Percentiles rank a stretch among this genome's conserved stretches.
phyloP scores from a whole-genome alignment of 352 stramenopile species.

The Phytophthora europaea region DNA sequence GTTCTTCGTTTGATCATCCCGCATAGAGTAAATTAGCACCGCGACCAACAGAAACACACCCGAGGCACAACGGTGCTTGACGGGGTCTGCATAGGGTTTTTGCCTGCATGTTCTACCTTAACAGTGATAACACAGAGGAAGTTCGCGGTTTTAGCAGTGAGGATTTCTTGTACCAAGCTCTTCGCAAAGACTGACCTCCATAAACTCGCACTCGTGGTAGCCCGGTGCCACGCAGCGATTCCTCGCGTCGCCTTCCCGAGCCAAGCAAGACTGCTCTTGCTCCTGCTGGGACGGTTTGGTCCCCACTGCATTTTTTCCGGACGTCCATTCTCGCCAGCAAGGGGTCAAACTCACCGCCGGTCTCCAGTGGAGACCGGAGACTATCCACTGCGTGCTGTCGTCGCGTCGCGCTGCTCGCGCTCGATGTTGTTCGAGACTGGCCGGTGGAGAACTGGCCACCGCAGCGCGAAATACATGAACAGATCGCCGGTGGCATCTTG shows the following conservation, averaged over 20 bases:
- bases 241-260: not conserved
- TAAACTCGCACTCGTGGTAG: no score
- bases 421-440: not conserved
- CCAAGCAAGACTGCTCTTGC: slow-evolving; percentile 14
- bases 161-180: not conserved
- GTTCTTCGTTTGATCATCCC: slow-evolving; percentile 37
- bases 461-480: not conserved
- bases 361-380: not conserved
- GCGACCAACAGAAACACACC: slow-evolving; percentile 40
- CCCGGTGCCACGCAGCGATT: not conserved
- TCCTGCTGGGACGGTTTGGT: not conserved
- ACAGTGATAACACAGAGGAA: slow-evolving; percentile 32
- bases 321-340: slow-evolving; percentile 1
- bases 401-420: not conserved
- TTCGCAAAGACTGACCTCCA: no score
- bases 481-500: no score
- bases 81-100: slow-evolving; percentile 27
- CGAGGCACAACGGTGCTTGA: not conserved
- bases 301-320: slow-evolving; percentile 11
- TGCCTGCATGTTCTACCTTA: slow-evolving; percentile 34
- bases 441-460: slow-evolving; percentile 10
- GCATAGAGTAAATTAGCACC: slow-evolving; percentile 54
- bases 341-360: slow-evolving; percentile 2
- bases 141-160: not conserved
- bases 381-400: not conserved